Conservation (phyloP, 2,329 filamentous ascomycete genomes). For the Cladophialophora bantiana region DNA sequence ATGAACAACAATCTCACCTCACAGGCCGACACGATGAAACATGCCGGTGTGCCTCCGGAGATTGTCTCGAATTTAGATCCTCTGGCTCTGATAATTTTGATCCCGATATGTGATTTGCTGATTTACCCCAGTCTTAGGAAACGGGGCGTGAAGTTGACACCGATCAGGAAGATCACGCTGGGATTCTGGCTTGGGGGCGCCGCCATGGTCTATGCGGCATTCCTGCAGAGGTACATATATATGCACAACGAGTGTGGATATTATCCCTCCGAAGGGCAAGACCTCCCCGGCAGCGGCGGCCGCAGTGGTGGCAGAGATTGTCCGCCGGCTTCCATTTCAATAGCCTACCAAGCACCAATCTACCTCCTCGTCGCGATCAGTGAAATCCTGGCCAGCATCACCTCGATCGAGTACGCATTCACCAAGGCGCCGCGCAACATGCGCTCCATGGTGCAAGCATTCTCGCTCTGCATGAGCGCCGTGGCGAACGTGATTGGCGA, state of each 20-base stretch:
- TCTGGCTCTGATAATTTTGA: constrained; percentile 63
- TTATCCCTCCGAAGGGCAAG: constrained; percentile 49
- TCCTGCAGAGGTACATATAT: constrained; percentile 67
- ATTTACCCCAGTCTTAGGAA: constrained; percentile 66
- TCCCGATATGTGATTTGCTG: constrained; percentile 45
- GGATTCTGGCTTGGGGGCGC: constrained; percentile 63
- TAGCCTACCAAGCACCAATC: constrained; percentile 57
- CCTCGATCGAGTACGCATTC: constrained; percentile 74
- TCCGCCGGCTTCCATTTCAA: constrained; percentile 30
- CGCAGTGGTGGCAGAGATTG: constrained; percentile 1
- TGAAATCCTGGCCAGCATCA: constrained; percentile 70
- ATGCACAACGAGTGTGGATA: constrained; percentile 61
- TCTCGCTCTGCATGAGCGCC: constrained; percentile 75
- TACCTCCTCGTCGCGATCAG: constrained; percentile 62
- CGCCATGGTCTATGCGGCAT: constrained; percentile 63
- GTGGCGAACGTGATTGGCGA: constrained; percentile 73
- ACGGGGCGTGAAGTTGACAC: constrained; percentile 61
- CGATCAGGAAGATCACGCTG: constrained; percentile 61
- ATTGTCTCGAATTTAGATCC: constrained; percentile 67
- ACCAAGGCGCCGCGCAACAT: constrained; percentile 79
- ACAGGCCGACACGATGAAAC: constrained; percentile 64
- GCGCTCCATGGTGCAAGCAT: constrained; percentile 75
- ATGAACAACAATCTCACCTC: constrained; percentile 43
- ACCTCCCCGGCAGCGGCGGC: constrained; percentile 31
- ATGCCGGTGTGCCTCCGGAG: constrained; percentile 64